Evolutionary conservation across 345 rosid genomes (phyloP), one percentile per base, ranked within the genome.

Genomic region (Arabidopsis suecica): DNA sequence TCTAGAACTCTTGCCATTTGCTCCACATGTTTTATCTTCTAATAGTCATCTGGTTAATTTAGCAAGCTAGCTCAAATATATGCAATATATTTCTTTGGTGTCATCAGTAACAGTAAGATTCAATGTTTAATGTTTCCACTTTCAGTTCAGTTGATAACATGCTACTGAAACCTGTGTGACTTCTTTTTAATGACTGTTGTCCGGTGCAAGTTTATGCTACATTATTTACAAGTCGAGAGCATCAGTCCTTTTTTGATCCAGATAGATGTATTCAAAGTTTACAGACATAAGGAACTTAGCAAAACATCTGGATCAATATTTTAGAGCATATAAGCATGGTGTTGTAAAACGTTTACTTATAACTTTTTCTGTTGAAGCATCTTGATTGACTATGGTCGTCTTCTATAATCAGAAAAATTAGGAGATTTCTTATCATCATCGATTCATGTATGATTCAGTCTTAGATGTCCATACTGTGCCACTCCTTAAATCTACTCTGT

Each of bases 31-130:
- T 47, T 67, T 32, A 54, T 2, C 13, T 32, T 33, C 47, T 7
- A 42, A 5, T 72, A 57, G 37, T 58, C 59, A 71, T 77, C 67
- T 36, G 71, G 25, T 68, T 40, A 14, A 51, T 30, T 49, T 51
- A 53, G 32, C 65, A 45, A 69, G 18, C 38, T 23, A 20, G 40
- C 49, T 75, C 36, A 41, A 13, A 32, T 61, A 61, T 51, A 28
- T 53, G 56, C 38, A 45, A 69, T 55, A 45, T 45, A 20, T 20
- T 23, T 75, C 36, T 25, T 25, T 77, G 70, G 16, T 70, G 40
- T 57, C 64, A 12, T 68, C 53, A 54, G 62, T 70, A 47, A 56
- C 53, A 54, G 62, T 70, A 47, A 56, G 76, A 70, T 77, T 78
- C 30, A 40, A 10, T 42, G 14, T 33, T 18, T 55, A 18, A 20